These are phyloP conservation scores for Saturnispora halmiae DNA, from an alignment of 805 yeast species.

Conservation along the genomic window DNA sequence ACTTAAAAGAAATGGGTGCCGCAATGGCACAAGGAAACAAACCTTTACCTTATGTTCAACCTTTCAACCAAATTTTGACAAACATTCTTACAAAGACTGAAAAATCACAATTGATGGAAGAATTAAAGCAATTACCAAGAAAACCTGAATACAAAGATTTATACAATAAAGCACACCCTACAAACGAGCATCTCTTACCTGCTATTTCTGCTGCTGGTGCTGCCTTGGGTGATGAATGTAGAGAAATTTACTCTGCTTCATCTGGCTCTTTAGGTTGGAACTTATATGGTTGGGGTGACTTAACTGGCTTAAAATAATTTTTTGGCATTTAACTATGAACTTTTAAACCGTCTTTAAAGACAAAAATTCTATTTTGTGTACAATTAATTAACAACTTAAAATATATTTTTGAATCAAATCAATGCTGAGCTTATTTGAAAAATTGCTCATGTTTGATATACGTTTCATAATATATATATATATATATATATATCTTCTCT, in stretches of 20 bases:
- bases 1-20: constrained; percentile 45
- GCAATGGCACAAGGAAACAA: constrained; percentile 14
- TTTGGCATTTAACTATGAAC: neutral
- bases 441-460: neutral
- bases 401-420: constrained; percentile 2
- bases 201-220: constrained; percentile 53
- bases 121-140: constrained; percentile 30
- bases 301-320: neutral
- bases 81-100: constrained; percentile 28
- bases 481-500: too few species aligned
- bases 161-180: constrained; percentile 53
- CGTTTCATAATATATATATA: constrained; percentile 1
- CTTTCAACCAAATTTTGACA: constrained; percentile 42
- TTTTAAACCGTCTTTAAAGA: neutral
- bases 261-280: constrained; percentile 58
- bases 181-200: constrained; percentile 67
- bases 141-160: constrained; percentile 26
- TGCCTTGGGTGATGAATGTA: constrained; percentile 35
- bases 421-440: neutral
- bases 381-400: neutral
- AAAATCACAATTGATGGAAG: constrained; percentile 28
- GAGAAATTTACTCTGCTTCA: constrained; percentile 39
- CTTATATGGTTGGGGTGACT: constrained; percentile 38
- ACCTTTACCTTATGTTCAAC: constrained; percentile 39
- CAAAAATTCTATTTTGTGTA: neutral